phyloP scores from a whole-genome alignment of 371 early-diverging fungal genomes.

The Syncephalastrum monosporum region DNA sequence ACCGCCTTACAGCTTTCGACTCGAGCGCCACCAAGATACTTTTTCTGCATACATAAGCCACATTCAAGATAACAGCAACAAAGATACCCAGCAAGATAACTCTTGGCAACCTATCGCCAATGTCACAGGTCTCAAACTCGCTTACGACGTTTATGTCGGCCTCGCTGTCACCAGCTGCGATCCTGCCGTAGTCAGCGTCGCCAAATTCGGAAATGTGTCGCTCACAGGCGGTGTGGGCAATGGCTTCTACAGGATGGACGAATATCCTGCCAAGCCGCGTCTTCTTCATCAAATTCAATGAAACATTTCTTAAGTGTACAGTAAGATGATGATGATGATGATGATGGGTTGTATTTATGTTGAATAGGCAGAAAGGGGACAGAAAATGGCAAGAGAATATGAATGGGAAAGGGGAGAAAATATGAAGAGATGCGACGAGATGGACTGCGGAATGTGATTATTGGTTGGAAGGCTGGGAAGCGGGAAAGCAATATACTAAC shows the following conservation, averaged over 20 bases:
- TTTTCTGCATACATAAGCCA: conserved; percentile 16
- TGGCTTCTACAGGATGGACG: conserved; percentile 9
- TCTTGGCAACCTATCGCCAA: conserved; percentile 32
- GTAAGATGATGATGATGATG: too few relatives aligned
- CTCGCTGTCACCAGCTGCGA: conserved; percentile 49
- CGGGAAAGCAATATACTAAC: too few relatives aligned
- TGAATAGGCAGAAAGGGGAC: too few relatives aligned
- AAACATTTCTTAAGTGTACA: too few relatives aligned
- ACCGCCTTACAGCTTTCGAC: conserved; percentile 38
- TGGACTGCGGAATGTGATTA: too few relatives aligned
- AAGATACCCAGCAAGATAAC: conserved; percentile 3
- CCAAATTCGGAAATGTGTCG: conserved; percentile 41
- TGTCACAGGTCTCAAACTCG: conserved; percentile 21
- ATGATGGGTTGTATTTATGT: too few relatives aligned
- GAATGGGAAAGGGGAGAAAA: too few relatives aligned
- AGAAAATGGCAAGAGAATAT: too few relatives aligned
- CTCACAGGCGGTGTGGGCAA: conserved; percentile 32
- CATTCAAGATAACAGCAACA: not conserved
- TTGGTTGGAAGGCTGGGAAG: too few relatives aligned
- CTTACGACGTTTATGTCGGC: conserved; percentile 41
- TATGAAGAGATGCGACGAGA: too few relatives aligned
- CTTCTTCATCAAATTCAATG: too few relatives aligned
- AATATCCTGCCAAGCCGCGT: too few relatives aligned
- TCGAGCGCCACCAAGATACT: conserved; percentile 20
- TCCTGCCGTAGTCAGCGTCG: conserved; percentile 41